A percentile compares a stretch with the other conserved stretches of the same genome.
phyloP scores from a whole-genome alignment of 371 early-diverging fungal species.

The Dinochytrium kinnereticum region DNA sequence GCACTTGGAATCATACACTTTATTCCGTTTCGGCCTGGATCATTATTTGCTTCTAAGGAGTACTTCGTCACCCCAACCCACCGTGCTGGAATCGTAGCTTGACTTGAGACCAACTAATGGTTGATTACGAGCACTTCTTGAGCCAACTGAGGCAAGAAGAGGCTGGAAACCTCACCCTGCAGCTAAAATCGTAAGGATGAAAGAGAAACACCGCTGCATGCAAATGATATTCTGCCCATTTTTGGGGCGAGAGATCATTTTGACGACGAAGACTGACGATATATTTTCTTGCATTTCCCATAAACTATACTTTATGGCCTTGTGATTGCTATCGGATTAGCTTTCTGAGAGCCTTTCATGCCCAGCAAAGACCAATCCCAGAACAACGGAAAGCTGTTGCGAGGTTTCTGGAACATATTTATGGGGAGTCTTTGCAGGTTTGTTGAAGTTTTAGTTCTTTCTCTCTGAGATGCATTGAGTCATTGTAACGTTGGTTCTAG shows the following conservation, averaged over 20 bases:
- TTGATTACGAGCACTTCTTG: constrained; percentile 49
- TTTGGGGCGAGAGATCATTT: too few relatives aligned
- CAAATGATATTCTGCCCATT: background rate
- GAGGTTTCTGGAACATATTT: constrained; percentile 43
- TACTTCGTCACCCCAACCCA: too few relatives aligned
- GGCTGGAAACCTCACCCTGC: constrained; percentile 38
- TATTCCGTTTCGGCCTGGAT: too few relatives aligned
- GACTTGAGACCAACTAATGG: background rate
- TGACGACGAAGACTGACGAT: too few relatives aligned
- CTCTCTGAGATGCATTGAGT: too few relatives aligned
- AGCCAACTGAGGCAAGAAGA: constrained; percentile 35
- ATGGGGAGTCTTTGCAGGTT: constrained; percentile 45
- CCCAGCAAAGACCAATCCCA: constrained; percentile 33
- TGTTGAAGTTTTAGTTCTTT: too few relatives aligned
- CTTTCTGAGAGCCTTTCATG: constrained; percentile 43
- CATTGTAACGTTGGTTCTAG: constrained; percentile 17
- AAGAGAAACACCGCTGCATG: background rate
- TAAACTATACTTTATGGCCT: too few relatives aligned
- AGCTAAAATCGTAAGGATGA: constrained; percentile 36
- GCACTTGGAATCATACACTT: too few relatives aligned
- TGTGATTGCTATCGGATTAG: too few relatives aligned
- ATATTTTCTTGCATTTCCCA: too few relatives aligned
- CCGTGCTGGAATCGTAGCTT: too few relatives aligned
- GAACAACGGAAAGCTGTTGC: constrained; percentile 48
- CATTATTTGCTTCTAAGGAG: too few relatives aligned